phyloP scores from a whole-genome alignment of 371 early-diverging fungal genomes.

The Amoeboaphelidium protococcarum region DNA sequence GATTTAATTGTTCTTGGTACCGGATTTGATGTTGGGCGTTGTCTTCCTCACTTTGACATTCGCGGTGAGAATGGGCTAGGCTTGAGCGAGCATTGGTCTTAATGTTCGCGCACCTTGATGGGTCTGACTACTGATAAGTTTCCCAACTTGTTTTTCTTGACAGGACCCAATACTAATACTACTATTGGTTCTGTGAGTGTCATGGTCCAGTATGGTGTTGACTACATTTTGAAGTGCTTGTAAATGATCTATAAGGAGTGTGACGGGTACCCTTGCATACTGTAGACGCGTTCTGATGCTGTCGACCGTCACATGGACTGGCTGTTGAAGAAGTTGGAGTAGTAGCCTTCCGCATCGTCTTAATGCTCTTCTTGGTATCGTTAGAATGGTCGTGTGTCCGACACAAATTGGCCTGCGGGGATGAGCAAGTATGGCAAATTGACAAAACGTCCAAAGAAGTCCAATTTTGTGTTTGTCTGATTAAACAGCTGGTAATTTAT shows the following conservation, averaged over 20 bases:
- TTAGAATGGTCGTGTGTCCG: background rate
- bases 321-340: background rate
- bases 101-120: background rate
- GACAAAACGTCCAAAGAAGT: background rate
- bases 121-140: background rate
- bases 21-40: background rate
- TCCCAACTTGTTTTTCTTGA: background rate
- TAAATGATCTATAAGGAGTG: background rate
- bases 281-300: background rate
- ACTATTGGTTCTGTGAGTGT: background rate
- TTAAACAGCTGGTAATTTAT: no score
- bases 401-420: background rate
- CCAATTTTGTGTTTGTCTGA: background rate
- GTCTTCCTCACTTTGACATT: background rate
- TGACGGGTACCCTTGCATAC: background rate
- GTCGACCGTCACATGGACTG: background rate
- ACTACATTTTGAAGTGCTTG: background rate
- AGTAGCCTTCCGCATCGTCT: background rate
- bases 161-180: background rate
- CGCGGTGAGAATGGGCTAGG: background rate
- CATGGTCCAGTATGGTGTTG: background rate
- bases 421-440: background rate
- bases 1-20: background rate
- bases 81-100: background rate
- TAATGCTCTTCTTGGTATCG: background rate